Evolutionary conservation across 2,329 filamentous ascomycete genomes (phyloP).

Genomic region (Fusarium xylarioides): DNA sequence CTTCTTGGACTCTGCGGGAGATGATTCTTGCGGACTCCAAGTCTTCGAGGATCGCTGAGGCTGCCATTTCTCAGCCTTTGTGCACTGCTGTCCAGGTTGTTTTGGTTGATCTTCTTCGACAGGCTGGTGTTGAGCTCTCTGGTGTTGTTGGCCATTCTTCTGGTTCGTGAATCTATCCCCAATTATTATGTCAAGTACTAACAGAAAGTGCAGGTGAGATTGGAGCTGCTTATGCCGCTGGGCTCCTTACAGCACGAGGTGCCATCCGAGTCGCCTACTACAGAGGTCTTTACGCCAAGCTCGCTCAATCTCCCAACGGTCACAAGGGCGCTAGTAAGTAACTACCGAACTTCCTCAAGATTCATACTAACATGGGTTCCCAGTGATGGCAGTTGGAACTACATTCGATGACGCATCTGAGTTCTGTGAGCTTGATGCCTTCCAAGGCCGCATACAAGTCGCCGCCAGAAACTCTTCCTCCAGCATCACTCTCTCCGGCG

Average conservation of each 20-base stretch:
- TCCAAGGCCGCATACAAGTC: background rate
- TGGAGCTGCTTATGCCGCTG: slow-evolving; percentile 54
- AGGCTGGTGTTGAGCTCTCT: slow-evolving; percentile 44
- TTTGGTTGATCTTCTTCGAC: slow-evolving; percentile 50
- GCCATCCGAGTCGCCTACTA: slow-evolving; percentile 42
- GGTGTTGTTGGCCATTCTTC: slow-evolving; percentile 54
- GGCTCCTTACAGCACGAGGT: slow-evolving; percentile 45
- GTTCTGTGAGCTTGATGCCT: background rate
- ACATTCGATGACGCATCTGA: background rate
- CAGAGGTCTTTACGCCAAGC: slow-evolving; percentile 18
- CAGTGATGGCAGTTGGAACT: slow-evolving; percentile 2
- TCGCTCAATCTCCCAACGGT: background rate
- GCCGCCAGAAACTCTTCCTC: background rate
- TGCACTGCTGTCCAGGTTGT: slow-evolving; percentile 56
- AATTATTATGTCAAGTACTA: fast-evolving
- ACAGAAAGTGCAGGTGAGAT: slow-evolving; percentile 44
- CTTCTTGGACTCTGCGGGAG: background rate
- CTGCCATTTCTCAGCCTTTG: slow-evolving; percentile 49
- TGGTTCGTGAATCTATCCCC: slow-evolving; percentile 35
- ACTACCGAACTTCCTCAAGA: fast-evolving
- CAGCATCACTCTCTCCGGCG: background rate
- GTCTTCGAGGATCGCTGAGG: slow-evolving; percentile 17
- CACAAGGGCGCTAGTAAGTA: background rate
- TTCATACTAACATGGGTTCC: fast-evolving
- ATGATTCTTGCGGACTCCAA: background rate